Evolutionary conservation across 345 rosid species (phyloP).

Genomic region (Eucalyptus regnans): DNA sequence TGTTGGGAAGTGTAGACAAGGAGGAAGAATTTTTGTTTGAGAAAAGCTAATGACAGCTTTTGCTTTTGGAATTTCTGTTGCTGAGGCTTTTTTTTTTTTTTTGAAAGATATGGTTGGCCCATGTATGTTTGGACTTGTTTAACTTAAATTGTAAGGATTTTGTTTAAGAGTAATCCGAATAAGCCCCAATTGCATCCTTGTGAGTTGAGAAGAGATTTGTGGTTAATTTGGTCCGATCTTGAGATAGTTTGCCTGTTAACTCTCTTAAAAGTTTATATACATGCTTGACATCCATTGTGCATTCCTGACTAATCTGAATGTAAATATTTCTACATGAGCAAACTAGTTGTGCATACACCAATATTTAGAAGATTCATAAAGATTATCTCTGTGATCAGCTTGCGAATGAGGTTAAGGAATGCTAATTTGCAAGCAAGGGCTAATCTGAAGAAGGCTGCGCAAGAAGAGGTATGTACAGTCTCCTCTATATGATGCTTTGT

Average conservation of each 20-base stretch:
- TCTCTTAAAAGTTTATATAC: not conserved
- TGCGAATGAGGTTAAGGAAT: conserved; percentile 60
- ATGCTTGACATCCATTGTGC: not conserved
- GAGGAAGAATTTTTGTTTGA: too few relatives aligned
- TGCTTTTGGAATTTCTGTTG: not conserved
- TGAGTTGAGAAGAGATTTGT: not conserved
- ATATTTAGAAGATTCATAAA: not conserved
- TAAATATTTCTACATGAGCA: not conserved
- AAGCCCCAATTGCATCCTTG: not conserved
- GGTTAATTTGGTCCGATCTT: not conserved
- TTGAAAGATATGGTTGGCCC: not conserved
- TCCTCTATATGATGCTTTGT: not conserved
- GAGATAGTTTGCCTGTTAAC: not conserved
- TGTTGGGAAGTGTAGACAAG: too few relatives aligned
- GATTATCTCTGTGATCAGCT: conserved; percentile 20
- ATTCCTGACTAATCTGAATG: not conserved
- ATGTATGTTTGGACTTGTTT: not conserved
- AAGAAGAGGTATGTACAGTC: conserved; percentile 40
- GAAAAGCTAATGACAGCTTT: not conserved
- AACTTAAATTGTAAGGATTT: not conserved
- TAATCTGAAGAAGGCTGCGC: conserved; percentile 79
- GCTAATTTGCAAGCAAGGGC: conserved; percentile 87
- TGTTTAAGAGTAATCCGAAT: too few relatives aligned
- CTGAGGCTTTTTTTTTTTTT: not conserved
- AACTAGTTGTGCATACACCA: not conserved